Percentiles rank a stretch among this genome's conserved stretches.
Conservation (phyloP, 2,329 filamentous ascomycete species). For the Xylariomycetidae sp. region DNA sequence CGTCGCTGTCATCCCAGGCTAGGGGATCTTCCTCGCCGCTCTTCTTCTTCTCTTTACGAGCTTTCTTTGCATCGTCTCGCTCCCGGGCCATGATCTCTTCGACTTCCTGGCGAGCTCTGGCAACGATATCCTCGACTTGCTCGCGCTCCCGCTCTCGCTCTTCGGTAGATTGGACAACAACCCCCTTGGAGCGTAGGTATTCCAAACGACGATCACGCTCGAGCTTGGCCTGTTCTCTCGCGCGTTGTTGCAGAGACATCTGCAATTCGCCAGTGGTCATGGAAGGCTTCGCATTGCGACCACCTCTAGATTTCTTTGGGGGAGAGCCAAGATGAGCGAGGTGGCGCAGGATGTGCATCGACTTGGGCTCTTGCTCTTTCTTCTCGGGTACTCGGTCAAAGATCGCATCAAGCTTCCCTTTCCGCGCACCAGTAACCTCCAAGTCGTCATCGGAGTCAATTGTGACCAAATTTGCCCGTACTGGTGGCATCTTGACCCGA, state of each 20-base stretch:
- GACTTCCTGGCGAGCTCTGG: constrained; percentile 75
- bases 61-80: constrained; percentile 64
- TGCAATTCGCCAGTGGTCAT: constrained; percentile 70
- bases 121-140: constrained; percentile 81
- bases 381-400: constrained; percentile 64
- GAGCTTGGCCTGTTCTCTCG: constrained; percentile 70
- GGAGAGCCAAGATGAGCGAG: constrained; percentile 68
- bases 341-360: constrained; percentile 62
- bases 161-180: constrained; percentile 77
- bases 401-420: constrained; percentile 51
- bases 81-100: constrained; percentile 74
- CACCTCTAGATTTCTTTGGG: constrained; percentile 40
- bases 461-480: constrained; percentile 31
- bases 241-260: constrained; percentile 59
- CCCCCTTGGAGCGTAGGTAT: constrained; percentile 69
- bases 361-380: constrained; percentile 55
- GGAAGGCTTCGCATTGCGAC: constrained; percentile 39
- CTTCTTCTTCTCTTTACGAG: constrained; percentile 38
- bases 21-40: constrained; percentile 43
- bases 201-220: constrained; percentile 75
- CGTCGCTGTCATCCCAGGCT: constrained; percentile 52
- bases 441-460: constrained; percentile 55
- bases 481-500: constrained; percentile 42
- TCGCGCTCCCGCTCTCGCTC: constrained; percentile 78
- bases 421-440: constrained; percentile 50